phyloP scores from a whole-genome alignment of 176 grass and related monocot species.

The Oryza brachyantha region DNA sequence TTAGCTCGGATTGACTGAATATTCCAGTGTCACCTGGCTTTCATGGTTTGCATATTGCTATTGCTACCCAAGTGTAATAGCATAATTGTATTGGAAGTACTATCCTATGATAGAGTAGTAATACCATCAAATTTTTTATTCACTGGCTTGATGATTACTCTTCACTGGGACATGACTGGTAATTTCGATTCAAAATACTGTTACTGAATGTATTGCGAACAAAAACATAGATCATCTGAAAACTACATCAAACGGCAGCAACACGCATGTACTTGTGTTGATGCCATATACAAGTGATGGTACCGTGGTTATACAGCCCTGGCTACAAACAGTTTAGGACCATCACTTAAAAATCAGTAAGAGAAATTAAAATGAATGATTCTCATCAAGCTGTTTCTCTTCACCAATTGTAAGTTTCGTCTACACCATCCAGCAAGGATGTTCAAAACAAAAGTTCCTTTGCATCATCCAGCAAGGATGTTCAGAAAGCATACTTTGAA shows the following conservation, averaged over 20 bases:
- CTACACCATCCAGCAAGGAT: no score
- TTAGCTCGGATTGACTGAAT: neutral
- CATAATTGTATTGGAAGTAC: neutral
- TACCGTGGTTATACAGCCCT: neutral
- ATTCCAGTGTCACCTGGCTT: neutral
- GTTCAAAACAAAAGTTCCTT: conserved; percentile 15
- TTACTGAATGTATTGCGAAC: neutral
- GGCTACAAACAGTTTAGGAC: neutral
- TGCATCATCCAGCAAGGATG: neutral
- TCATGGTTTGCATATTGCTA: neutral
- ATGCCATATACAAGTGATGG: neutral
- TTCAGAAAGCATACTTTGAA: neutral
- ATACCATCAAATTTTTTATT: neutral
- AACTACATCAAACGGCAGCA: neutral
- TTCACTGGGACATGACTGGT: neutral
- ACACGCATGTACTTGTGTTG: neutral
- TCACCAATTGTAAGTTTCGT: neutral
- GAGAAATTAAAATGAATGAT: neutral
- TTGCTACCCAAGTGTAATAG: neutral
- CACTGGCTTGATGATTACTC: neutral
- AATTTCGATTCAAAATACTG: neutral
- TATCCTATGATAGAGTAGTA: neutral
- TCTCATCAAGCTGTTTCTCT: neutral
- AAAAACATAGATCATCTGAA: neutral
- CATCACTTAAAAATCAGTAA: neutral